phyloP scores from a whole-genome alignment of 2,329 filamentous ascomycete genomes.

The Elsinoe batatas region DNA sequence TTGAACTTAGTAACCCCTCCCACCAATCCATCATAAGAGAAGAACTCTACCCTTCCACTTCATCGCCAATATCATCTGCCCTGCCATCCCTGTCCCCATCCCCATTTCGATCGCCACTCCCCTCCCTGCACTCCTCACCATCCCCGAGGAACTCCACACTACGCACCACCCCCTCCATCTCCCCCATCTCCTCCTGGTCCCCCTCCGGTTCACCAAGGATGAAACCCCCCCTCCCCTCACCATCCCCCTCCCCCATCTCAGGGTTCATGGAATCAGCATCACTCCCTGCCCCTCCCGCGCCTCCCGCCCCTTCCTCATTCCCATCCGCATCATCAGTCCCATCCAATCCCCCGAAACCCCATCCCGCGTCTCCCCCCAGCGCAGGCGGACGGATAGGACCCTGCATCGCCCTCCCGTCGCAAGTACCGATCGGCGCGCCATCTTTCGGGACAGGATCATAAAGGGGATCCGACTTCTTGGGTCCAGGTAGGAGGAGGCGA shows the following conservation, averaged over 20 bases:
- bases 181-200: not conserved
- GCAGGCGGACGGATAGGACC: constrained; percentile 11
- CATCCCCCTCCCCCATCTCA: constrained; percentile 20
- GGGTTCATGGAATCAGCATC: constrained; percentile 16
- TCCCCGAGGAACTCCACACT: not conserved
- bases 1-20: no score
- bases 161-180: not conserved
- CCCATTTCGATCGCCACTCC: not conserved
- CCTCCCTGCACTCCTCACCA: not conserved
- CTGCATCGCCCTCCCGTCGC: constrained; percentile 12
- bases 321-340: constrained; percentile 5
- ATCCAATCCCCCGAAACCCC: constrained; percentile 2
- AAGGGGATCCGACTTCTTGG: constrained; percentile 13
- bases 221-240: constrained; percentile 8
- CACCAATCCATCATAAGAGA: no score
- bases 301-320: no score
- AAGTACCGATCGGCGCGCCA: not conserved
- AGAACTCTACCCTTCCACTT: not conserved
- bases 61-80: not conserved
- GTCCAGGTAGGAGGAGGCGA: constrained; percentile 23
- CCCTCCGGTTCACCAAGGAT: constrained; percentile 17
- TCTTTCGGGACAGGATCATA: not conserved
- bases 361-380: constrained; percentile 19
- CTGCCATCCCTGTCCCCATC: not conserved
- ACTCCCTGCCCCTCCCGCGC: not conserved